These are phyloP conservation scores for Fraxinus baroniana DNA, from an alignment of 305 asterid genomes.

Conservation along the genomic window DNA sequence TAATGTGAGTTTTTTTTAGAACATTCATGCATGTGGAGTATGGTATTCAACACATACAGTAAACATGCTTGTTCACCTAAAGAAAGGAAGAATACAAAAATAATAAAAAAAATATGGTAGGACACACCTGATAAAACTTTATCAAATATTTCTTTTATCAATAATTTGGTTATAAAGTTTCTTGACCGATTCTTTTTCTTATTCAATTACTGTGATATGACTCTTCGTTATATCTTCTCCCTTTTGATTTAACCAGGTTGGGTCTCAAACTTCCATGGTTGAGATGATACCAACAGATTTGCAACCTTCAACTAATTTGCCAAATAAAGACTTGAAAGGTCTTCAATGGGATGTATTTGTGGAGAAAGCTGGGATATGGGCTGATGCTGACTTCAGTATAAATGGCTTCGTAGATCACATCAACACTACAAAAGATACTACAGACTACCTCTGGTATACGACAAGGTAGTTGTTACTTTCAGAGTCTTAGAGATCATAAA, in stretches of 20 bases:
- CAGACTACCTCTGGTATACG: slow-evolving; percentile 90
- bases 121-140: slow-evolving; percentile 6
- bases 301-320: slow-evolving; percentile 44
- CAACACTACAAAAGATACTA: slow-evolving; percentile 80
- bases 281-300: slow-evolving; percentile 73
- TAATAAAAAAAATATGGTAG: neutral
- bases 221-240: slow-evolving; percentile 12
- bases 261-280: slow-evolving; percentile 63
- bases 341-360: slow-evolving; percentile 70
- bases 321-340: slow-evolving; percentile 49
- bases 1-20: slow-evolving; percentile 4
- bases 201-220: neutral
- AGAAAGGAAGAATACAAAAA: neutral
- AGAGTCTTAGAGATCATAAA: neutral
- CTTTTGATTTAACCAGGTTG: slow-evolving; percentile 46
- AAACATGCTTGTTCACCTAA: neutral
- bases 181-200: slow-evolving; percentile 3
- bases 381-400: slow-evolving; percentile 60
- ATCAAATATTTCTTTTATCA: neutral
- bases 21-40: slow-evolving; percentile 9
- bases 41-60: neutral
- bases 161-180: neutral
- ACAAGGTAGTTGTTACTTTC: slow-evolving; percentile 55
- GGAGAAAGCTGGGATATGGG: slow-evolving; percentile 84
- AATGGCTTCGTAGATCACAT: slow-evolving; percentile 79